phyloP scores from a whole-genome alignment of 2,329 filamentous ascomycete genomes.

The Calonectria pauciramosa region DNA sequence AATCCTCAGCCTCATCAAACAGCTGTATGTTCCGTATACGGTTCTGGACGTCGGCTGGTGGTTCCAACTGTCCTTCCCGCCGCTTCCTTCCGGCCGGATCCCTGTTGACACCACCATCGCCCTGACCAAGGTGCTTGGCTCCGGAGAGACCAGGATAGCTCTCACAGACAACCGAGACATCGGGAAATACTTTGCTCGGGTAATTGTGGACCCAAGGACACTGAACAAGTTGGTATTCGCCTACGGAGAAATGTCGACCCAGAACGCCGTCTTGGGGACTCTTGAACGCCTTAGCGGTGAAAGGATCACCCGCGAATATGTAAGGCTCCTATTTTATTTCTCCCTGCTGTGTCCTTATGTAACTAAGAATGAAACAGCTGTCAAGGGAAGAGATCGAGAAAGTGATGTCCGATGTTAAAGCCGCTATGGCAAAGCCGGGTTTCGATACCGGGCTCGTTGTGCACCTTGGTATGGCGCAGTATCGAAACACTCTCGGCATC shows the following conservation, averaged over 20 bases:
- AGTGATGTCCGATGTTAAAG: background rate
- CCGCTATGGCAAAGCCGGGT: background rate
- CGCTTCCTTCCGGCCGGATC: background rate
- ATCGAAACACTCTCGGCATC: background rate
- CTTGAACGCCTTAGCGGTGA: background rate
- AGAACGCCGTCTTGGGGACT: background rate
- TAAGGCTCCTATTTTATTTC: background rate
- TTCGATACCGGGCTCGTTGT: background rate
- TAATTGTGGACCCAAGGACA: background rate
- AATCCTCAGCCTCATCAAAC: background rate
- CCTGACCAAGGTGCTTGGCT: background rate
- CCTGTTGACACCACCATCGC: background rate
- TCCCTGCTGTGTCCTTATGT: background rate
- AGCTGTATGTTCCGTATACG: background rate
- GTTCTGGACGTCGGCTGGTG: background rate
- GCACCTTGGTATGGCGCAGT: background rate
- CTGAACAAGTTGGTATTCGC: background rate
- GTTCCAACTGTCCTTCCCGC: background rate
- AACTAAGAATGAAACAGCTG: background rate
- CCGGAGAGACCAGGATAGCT: background rate
- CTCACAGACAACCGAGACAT: background rate
- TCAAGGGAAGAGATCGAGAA: background rate
- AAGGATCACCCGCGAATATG: background rate
- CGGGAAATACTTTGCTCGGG: background rate
- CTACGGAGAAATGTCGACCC: background rate